These are phyloP conservation scores for Beauveria rudraprayagi DNA, from an alignment of 2,329 filamentous ascomycete species.

Conservation along the genomic window DNA sequence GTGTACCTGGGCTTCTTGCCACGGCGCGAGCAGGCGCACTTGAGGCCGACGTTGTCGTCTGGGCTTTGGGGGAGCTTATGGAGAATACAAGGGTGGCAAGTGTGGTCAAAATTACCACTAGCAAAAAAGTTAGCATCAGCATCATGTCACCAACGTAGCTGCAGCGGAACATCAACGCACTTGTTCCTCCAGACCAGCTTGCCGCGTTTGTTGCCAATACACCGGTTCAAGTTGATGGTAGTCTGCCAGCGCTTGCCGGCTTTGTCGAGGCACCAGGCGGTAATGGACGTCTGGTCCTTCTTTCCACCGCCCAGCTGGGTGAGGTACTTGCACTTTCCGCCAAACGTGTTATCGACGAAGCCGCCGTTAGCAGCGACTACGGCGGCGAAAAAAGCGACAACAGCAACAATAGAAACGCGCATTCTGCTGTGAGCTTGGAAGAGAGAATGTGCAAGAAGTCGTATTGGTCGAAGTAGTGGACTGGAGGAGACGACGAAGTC, in stretches of 20 bases:
- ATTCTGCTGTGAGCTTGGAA: background rate
- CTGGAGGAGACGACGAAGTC: too few species aligned
- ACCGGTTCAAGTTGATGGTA: slow-evolving; percentile 4
- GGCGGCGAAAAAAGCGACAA: background rate
- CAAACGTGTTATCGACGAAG: background rate
- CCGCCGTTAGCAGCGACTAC: background rate
- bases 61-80: background rate
- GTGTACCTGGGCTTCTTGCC: background rate
- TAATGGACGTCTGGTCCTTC: background rate
- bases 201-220: slow-evolving; percentile 1
- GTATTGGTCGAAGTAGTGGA: background rate
- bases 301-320: background rate
- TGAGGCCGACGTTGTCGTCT: background rate
- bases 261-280: background rate
- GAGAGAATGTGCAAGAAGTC: background rate
- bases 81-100: background rate
- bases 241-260: background rate
- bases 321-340: background rate
- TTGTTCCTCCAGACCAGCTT: background rate
- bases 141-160: background rate
- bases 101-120: slow-evolving; percentile 4
- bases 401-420: background rate
- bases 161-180: background rate
- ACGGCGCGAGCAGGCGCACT: slow-evolving; percentile 1
- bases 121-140: background rate